Conservation (phyloP, 306 rosid genomes). For the Citrullus colocynthis region DNA sequence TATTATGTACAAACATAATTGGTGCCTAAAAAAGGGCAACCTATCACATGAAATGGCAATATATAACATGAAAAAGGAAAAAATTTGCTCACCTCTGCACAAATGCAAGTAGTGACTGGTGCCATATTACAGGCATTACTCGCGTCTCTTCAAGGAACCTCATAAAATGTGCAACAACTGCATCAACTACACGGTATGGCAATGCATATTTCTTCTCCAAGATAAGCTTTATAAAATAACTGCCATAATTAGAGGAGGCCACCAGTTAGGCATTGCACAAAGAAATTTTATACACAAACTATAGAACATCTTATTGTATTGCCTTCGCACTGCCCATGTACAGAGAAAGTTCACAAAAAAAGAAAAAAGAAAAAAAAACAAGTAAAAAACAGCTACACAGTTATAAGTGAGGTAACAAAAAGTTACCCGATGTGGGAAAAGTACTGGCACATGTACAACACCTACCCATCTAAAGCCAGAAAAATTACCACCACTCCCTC, state of each 20-base stretch:
- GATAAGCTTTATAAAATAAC: conserved; percentile 88
- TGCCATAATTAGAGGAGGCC: conserved; percentile 23
- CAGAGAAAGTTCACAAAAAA: not conserved
- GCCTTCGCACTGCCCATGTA: not conserved
- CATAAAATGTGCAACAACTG: conserved; percentile 66
- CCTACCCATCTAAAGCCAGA: not conserved
- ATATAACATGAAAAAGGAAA: not conserved
- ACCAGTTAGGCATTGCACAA: not conserved
- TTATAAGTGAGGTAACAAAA: too few species aligned
- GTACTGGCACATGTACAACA: not conserved
- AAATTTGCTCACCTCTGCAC: conserved; percentile 53
- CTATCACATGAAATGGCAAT: not conserved
- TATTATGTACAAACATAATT: not conserved
- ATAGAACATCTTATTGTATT: not conserved
- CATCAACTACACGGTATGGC: conserved; percentile 79
- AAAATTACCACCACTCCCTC: not conserved
- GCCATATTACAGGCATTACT: conserved; percentile 97
- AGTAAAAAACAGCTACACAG: not conserved
- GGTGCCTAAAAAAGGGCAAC: not conserved
- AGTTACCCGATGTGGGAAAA: too few species aligned
- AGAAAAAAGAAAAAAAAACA: not conserved
- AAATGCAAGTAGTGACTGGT: conserved; percentile 88
- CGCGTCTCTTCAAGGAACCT: conserved; percentile 55
- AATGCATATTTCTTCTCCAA: conserved; percentile 90
- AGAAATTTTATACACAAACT: not conserved